These are phyloP conservation scores for Paxillus involutus DNA, from an alignment of 768 basidiomycete species.

Conservation along the genomic window DNA sequence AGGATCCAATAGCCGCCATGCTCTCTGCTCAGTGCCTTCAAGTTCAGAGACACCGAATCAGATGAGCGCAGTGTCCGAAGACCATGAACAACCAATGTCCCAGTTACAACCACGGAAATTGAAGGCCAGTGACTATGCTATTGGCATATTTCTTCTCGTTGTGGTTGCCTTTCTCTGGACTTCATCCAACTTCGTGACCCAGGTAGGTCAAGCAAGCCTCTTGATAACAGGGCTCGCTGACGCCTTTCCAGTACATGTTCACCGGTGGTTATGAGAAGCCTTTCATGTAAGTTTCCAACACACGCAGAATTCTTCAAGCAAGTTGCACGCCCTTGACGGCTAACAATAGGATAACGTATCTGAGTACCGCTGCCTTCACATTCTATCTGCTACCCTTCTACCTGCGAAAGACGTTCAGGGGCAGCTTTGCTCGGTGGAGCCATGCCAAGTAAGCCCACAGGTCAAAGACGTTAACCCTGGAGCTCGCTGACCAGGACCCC, in stretches of 20 bases:
- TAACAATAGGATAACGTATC: constrained; percentile 72
- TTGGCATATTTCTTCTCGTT: constrained; percentile 70
- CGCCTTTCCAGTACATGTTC: constrained; percentile 43
- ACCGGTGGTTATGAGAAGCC: constrained; percentile 84
- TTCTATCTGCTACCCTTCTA: constrained; percentile 73
- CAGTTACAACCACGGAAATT: constrained; percentile 3
- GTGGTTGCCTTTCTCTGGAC: constrained; percentile 89
- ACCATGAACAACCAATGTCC: constrained; percentile 13
- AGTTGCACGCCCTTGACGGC: constrained; percentile 2
- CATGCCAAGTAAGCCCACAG: constrained; percentile 9
- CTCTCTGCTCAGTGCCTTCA: background rate
- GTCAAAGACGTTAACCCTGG: background rate
- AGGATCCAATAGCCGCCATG: background rate
- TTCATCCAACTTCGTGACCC: constrained; percentile 81
- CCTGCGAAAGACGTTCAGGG: constrained; percentile 32
- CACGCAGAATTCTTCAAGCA: background rate
- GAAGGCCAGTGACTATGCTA: constrained; percentile 37
- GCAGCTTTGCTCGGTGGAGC: background rate
- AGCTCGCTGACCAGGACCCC: background rate
- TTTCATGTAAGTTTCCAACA: constrained; percentile 60
- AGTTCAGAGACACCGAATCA: background rate
- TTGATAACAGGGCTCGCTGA: constrained; percentile 2
- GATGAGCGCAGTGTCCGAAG: constrained; percentile 18
- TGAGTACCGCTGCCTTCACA: constrained; percentile 88
- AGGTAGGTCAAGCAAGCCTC: constrained; percentile 41